These are phyloP conservation scores for Pyrenula aspistea DNA, from an alignment of 495 filamentous ascomycete genomes.

Conservation along the genomic window DNA sequence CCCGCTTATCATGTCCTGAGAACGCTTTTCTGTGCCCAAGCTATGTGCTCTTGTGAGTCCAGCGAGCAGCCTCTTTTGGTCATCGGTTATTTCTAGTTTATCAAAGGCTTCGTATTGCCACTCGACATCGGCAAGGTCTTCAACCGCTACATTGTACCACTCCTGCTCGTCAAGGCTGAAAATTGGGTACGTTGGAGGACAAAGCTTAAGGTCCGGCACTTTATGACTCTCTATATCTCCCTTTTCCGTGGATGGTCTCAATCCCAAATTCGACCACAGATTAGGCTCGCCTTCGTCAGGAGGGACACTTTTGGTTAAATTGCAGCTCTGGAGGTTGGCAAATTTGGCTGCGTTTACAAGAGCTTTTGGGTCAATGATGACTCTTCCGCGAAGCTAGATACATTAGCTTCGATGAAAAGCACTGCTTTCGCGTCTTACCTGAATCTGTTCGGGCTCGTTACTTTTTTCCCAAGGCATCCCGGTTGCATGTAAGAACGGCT, in stretches of 20 bases:
- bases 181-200: neutral
- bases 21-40: conserved; percentile 68
- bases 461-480: neutral
- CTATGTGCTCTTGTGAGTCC: conserved; percentile 72
- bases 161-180: neutral
- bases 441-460: neutral
- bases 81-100: conserved; percentile 59
- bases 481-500: neutral
- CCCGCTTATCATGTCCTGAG: conserved; percentile 72
- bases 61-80: conserved; percentile 70
- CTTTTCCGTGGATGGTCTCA: neutral
- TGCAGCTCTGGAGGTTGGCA: neutral
- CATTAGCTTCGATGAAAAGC: neutral
- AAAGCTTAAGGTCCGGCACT: neutral
- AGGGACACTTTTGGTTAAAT: neutral
- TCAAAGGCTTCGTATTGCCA: conserved; percentile 78
- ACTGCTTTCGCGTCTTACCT: neutral
- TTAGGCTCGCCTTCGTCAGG: neutral
- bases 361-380: neutral
- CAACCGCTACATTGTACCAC: conserved; percentile 40
- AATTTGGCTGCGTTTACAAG: neutral
- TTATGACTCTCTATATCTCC: neutral
- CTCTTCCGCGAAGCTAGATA: neutral
- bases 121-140: conserved; percentile 66
- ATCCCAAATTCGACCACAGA: neutral